Evolutionary conservation across 805 yeast species (phyloP), one percentile per base, ranked within the genome.

Genomic region (Hanseniaspora lachancei): DNA sequence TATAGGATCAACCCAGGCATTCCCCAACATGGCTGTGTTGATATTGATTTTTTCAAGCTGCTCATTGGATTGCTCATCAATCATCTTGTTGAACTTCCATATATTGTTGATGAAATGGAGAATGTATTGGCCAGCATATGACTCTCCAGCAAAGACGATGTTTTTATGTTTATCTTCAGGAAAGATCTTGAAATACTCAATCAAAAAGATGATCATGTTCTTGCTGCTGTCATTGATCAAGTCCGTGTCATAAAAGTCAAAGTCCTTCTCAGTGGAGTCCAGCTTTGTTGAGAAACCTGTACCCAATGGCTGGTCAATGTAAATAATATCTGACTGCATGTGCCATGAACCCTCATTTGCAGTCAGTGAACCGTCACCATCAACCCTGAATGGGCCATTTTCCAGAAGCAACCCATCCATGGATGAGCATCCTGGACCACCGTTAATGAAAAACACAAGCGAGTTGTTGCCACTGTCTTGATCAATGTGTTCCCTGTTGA

Each of bases 351-450:
- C 96, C 1, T 72, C 64, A 67, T 87, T 87, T 54, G 72, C 68
- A 15, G 65, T 68, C 9, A 87, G 75, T 52, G 74, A 66, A 3
- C 72, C 74, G 9, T 76, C 64, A 0, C 65, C 61, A 60, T 72
- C 70, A 20, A 88, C 76, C 54, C 96, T 74, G 46, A 88, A 77
- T 0, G 98, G 97, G 0, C 98, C 98, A 3, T 82, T 71, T 67
- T 93, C 98, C 79, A 89, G 79, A 60, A 93, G 66, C 0, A 95
- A 96, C 16, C 98, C 98, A 69, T 93, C 98, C 93, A 91, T 81
- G 0, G 97, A 89, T 1, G 96, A 89, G 67, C 98, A 93, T 0
- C 98, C 98, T 0, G 98, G 98, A 0, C 98, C 98, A 41, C 98
- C 98, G 67, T 93, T 93, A 23, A 93, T 74, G 97, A 98, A 93